These are phyloP conservation scores for Trichoderma citrinoviride DNA, from an alignment of 2,329 filamentous ascomycete genomes.

Conservation along the genomic window DNA sequence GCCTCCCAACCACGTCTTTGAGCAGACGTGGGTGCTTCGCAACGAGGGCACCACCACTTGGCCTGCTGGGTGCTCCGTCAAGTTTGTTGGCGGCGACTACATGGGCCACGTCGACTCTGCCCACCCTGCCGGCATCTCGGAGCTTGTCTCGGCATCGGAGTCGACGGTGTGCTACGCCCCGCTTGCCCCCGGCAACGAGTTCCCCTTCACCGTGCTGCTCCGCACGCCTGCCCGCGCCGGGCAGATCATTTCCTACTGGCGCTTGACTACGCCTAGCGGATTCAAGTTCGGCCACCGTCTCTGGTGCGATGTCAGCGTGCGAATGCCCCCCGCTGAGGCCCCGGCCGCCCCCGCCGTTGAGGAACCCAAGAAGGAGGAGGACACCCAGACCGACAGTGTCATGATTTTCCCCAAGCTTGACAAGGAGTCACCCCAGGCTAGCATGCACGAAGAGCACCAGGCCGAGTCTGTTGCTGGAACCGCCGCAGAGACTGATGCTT, in stretches of 20 bases:
- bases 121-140: conserved; percentile 72
- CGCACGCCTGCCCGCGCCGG: conserved; percentile 75
- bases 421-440: conserved; percentile 83
- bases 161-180: conserved; percentile 71
- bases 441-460: conserved; percentile 66
- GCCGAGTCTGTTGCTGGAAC: conserved; percentile 29
- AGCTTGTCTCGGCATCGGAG: conserved; percentile 76
- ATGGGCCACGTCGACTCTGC: conserved; percentile 88
- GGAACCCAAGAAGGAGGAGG: conserved; percentile 35
- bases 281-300: conserved; percentile 86
- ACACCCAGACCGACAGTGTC: conserved; percentile 50
- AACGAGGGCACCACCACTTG: conserved; percentile 78
- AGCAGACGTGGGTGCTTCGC: conserved; percentile 86
- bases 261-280: conserved; percentile 77
- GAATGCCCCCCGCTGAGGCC: conserved; percentile 34
- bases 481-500: conserved; percentile 18
- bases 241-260: conserved; percentile 93
- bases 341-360: conserved; percentile 29
- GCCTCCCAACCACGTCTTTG: conserved; percentile 69
- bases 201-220: conserved; percentile 79
- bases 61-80: conserved; percentile 87
- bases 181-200: conserved; percentile 70
- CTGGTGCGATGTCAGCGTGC: conserved; percentile 88
- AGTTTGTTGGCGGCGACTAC: conserved; percentile 90
- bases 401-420: conserved; percentile 98